phyloP scores from a whole-genome alignment of 805 yeast genomes.

The Zygosaccharomyces bisporus region DNA sequence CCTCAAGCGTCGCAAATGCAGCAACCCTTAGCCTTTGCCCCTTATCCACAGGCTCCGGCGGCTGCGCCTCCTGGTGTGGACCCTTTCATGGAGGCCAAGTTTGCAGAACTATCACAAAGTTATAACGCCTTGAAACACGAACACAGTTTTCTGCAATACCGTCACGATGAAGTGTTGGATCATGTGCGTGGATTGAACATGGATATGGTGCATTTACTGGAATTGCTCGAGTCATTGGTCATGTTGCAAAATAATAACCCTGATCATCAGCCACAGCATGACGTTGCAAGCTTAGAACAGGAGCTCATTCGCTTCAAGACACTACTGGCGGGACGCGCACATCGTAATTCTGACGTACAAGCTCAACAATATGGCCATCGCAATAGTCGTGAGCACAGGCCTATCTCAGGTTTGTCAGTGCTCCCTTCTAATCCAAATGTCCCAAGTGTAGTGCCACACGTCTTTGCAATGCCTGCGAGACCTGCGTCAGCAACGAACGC shows the following conservation, averaged over 20 bases:
- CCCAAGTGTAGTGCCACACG: conserved; percentile 13
- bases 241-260: conserved; percentile 5
- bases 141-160: conserved; percentile 41
- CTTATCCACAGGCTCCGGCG: conserved; percentile 10
- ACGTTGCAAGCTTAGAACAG: conserved; percentile 12
- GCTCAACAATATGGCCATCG: conserved; percentile 15
- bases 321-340: conserved; percentile 9
- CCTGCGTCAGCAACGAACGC: conserved; percentile 7
- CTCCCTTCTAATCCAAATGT: conserved; percentile 8
- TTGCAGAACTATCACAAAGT: conserved; percentile 39
- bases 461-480: conserved; percentile 15
- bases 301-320: conserved; percentile 14
- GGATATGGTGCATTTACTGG: conserved; percentile 52
- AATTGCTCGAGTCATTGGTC: conserved; percentile 39
- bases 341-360: conserved; percentile 9
- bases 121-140: conserved; percentile 41
- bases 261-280: conserved; percentile 13
- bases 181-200: conserved; percentile 48
- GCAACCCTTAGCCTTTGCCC: conserved; percentile 11
- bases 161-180: conserved; percentile 47
- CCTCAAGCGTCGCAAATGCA: conserved; percentile 8
- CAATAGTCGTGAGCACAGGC: conserved; percentile 6
- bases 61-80: conserved; percentile 1
- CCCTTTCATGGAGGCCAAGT: conserved; percentile 13
- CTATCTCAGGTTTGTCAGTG: conserved; percentile 11